Evolutionary conservation across 2,329 filamentous ascomycete genomes (phyloP).

Genomic region (Didymella keratinophila): DNA sequence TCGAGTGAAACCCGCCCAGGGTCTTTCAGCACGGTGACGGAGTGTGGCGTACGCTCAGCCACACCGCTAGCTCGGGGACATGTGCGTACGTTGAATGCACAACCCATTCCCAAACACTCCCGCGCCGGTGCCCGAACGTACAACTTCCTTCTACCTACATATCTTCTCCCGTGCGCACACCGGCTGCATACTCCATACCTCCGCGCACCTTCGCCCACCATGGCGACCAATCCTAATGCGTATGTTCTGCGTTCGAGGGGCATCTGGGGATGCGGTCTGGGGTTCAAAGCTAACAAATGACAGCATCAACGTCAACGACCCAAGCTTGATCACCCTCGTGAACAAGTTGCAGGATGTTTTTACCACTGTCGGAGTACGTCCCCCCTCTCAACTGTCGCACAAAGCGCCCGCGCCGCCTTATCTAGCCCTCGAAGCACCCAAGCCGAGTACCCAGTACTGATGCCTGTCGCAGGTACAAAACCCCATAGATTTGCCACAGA

Average conservation of each 20-base stretch:
- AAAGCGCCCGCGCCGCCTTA: constrained; percentile 6
- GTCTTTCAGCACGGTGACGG: constrained; percentile 8
- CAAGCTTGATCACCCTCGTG: constrained; percentile 78
- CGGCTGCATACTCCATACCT: constrained; percentile 10
- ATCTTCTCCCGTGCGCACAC: constrained; percentile 12
- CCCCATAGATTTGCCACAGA: constrained; percentile 97
- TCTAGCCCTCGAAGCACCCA: constrained; percentile 15
- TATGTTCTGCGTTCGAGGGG: constrained; percentile 35
- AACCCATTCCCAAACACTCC: constrained; percentile 32
- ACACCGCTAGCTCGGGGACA: constrained; percentile 22
- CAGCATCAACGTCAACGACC: constrained; percentile 77
- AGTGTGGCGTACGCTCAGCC: constrained; percentile 3
- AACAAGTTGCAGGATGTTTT: constrained; percentile 99
- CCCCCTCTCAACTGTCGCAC: background rate
- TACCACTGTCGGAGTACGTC: constrained; percentile 84
- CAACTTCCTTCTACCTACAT: constrained; percentile 15
- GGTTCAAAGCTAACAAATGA: constrained; percentile 39
- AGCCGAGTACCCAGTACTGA: constrained; percentile 39
- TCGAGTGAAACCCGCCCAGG: constrained; percentile 2
- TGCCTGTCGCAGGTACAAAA: constrained; percentile 78
- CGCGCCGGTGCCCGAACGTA: constrained; percentile 26
- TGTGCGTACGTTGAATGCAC: constrained; percentile 23
- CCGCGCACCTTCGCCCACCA: constrained; percentile 37
- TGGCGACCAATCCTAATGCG: constrained; percentile 54
- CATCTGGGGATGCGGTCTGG: constrained; percentile 22